phyloP scores from a whole-genome alignment of 306 rosid genomes.

The Lupinus albus region DNA sequence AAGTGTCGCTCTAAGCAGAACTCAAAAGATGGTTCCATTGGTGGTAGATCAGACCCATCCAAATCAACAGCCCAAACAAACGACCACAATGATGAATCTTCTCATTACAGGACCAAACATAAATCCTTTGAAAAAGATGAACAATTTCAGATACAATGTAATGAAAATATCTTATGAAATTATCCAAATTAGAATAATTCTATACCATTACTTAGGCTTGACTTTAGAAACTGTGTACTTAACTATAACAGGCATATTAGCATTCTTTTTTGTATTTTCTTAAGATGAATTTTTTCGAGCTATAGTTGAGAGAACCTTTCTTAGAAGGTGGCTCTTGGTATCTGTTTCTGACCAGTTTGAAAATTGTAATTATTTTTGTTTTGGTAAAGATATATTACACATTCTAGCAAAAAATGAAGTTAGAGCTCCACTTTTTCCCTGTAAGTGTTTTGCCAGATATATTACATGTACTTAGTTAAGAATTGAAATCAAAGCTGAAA shows the following conservation, averaged over 20 bases:
- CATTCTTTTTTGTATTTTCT: too few relatives aligned
- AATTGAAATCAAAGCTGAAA: too few relatives aligned
- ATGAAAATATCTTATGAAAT: conserved; percentile 37
- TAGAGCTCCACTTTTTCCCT: neutral
- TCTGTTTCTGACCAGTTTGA: too few relatives aligned
- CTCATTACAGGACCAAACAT: conserved; percentile 41
- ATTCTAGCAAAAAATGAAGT: neutral
- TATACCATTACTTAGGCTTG: conserved; percentile 29
- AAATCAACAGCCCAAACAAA: conserved; percentile 40
- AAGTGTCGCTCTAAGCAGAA: conserved; percentile 57
- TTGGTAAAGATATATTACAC: too few relatives aligned
- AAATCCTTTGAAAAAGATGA: conserved; percentile 41
- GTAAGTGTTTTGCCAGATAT: too few relatives aligned
- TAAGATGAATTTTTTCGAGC: too few relatives aligned
- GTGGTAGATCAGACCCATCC: conserved; percentile 42
- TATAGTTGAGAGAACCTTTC: too few relatives aligned
- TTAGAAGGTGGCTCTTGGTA: too few relatives aligned
- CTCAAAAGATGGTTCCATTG: conserved; percentile 46
- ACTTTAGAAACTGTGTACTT: too few relatives aligned
- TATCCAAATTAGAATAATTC: conserved; percentile 12
- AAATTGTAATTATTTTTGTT: too few relatives aligned
- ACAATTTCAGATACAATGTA: conserved; percentile 39
- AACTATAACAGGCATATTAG: too few relatives aligned
- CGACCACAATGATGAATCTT: conserved; percentile 1
- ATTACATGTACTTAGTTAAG: too few relatives aligned